Evolutionary conservation across 2,329 filamentous ascomycete genomes (phyloP), one percentile per base, ranked within the genome.

Genomic region (Cordyceps tenuipes): DNA sequence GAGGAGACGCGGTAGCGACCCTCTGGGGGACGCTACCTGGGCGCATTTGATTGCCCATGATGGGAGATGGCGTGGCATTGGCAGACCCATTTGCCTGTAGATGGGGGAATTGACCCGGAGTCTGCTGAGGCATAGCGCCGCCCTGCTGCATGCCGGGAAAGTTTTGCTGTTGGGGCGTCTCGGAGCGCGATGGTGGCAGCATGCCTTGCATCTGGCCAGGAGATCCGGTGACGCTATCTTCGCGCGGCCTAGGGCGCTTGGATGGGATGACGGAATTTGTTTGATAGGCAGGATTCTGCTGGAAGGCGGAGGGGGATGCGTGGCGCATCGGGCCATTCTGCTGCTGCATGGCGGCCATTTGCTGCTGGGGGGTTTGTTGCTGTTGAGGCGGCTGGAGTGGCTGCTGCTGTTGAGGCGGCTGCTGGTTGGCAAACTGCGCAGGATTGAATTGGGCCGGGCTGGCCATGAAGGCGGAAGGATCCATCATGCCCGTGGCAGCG

Each of bases 1-100:
- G 93, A 3, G 94, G 93, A 36, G 94, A 97, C 48, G 91, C 88
- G 50, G 93, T 97, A 65, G 91, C 88, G 72, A 97, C 90, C 68
- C 91, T 81, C 70, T 91, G 89, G 44, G 87, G 86, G 15, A 88
- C 85, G 67, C 82, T 82, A 69, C 89, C 84, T 39, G 86, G 82
- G 63, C 85, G 83, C 71, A 87, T 78, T 68, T 95, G 92, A 70
- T 88, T 91, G 63, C 85, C 84, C 84, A 97, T 91, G 63, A 95
- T 93, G 31, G 94, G 94, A 7, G 94, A 97, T 12, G 93, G 93
- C 44, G 91, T 96, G 63, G 90, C 88, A 72, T 91, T 94, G 55
- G 85, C 82, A 3, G 91, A 91, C 56, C 87, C 87, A 68, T 89
- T 88, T 65, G 88, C 84, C 68, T 91, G 89, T 59, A 96, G 82